Evolutionary conservation across 495 filamentous ascomycete genomes (phyloP).

Genomic region (Hyaloscypha variabilis): DNA sequence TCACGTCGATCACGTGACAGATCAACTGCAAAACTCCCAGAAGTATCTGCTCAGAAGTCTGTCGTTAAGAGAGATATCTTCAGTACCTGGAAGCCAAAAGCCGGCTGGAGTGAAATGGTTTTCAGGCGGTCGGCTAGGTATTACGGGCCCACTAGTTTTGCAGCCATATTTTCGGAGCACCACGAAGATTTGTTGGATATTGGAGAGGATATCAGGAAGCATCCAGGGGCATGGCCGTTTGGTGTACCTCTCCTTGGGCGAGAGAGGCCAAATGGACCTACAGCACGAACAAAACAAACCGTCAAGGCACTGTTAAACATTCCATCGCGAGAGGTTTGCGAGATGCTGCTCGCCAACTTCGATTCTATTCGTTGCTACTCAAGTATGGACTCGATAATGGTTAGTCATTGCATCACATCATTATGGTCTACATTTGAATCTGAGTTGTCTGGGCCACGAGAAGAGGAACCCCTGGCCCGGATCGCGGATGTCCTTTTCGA

Average conservation of each 20-base stretch:
- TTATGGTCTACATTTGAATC: constrained; percentile 27
- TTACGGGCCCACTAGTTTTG: constrained; percentile 29
- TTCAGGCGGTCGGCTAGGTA: constrained; percentile 24
- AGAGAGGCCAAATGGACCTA: constrained; percentile 19
- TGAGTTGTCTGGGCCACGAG: constrained; percentile 22
- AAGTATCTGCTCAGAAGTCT: background rate
- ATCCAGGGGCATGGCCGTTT: constrained; percentile 25
- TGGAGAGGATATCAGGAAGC: constrained; percentile 25
- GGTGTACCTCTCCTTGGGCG: constrained; percentile 24
- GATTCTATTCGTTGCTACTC: constrained; percentile 3
- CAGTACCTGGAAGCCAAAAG: constrained; percentile 8
- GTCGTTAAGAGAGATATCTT: background rate
- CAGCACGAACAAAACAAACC: constrained; percentile 21
- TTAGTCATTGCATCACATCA: constrained; percentile 18
- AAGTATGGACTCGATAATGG: constrained; percentile 15
- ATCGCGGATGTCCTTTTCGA: constrained; percentile 72
- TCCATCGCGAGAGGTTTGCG: constrained; percentile 26
- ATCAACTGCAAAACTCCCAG: background rate
- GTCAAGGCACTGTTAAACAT: constrained; percentile 27
- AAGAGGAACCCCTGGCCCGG: constrained; percentile 32
- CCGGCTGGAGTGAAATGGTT: constrained; percentile 20
- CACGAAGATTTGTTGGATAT: constrained; percentile 27
- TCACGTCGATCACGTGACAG: background rate
- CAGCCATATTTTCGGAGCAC: constrained; percentile 28
- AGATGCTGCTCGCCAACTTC: constrained; percentile 12